Base-by-base conservation (phyloP, 208 protist genomes). In the Acanthamoeba lugdunensis region DNA sequence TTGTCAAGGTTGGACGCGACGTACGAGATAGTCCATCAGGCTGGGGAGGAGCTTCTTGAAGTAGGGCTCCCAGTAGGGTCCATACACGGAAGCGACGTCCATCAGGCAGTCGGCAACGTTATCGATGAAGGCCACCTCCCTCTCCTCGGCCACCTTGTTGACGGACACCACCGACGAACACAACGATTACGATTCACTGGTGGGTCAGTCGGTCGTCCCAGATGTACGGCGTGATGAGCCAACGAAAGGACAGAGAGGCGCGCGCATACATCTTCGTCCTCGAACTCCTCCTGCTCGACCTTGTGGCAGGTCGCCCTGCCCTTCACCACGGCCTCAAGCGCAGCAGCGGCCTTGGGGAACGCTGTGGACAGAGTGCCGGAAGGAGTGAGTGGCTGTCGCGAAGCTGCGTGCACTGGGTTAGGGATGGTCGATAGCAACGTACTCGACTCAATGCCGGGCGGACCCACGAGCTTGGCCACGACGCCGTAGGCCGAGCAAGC, bases 1-100 rank as follows among this genome's bases (percentile, higher is more conserved):
- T 77, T 13, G 11, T 14, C 37, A 4, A 23, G 18, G 21, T 77
- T 8, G 28, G 18, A 21, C 14, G 56, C 5, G 41, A 45, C 48
- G 81, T 65, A 89, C 81, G 61, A 91, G 63, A 75, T 91, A 91
- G 30, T 67, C 63, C 28, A 91, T 28, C 37, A 91, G 54, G 85
- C 41, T 48, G 7, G 85, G 85, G 37, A 75, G 63, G 23, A 91
- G 52, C 54, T 91, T 75, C 61, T 91, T 91, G 85, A 91, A 75
- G 63, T 30, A 75, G 33, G 85, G 85, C 33, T 75, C 63, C 61
- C 54, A 91, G 61, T 56, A 56, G 58, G 85, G 85, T 6, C 85
- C 85, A 16, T 33, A 75, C 61, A 91, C 85, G 14, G 37, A 18
- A 37, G 85, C 85, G 23, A 91, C n/a, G n/a, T 67, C 85, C 54